Evolutionary conservation across 176 grass and related monocot genomes (phyloP), one percentile per base, ranked within the genome.

Genomic region (Cenchrus americanus): DNA sequence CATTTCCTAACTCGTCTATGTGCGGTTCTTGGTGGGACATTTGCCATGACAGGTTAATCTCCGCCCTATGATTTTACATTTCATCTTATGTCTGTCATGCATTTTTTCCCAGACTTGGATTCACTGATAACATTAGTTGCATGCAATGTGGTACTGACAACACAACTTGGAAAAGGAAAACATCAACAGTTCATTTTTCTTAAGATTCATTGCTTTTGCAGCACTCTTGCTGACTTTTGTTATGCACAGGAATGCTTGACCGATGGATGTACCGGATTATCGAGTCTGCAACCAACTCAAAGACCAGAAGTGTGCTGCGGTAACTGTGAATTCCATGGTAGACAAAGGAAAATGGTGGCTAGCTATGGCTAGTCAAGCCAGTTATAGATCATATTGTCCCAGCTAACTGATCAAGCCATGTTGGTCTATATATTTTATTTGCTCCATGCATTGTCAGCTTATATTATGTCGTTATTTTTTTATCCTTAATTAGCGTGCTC

Each of bases 21-120:
- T 87, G 96, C 96, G 19, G 91, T 99, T 65, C 96, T 99, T 92
- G 96, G 96, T 17, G 96, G 96, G 55, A 99, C 96, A 80, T 99
- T 99, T 93, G 96, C 96, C 76, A 86, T 99, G 91, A 99, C 93
- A 85, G 96, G 96, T 98, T 66, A 58, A 34, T 17, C 6, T 85
- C 23, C 69, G 74, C 71, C 66, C 53, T 66, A 42, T 63, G 75
- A 23, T 54, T 62, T 53, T 79, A 18, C 15, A 12, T 51, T 51
- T 26, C 71, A 40, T 81, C 14, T 67, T 68, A 49, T 44, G 43
- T 3, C 34, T 72, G 3, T 66, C 75, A 61, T 43, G 47, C 34
- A 50, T 49, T 1, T 70, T 53, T 70, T 53, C 51, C 40, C 41
- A 14, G 46, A 73, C 14, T 27, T 77, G 2, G 7, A 72, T 54